Percentiles rank a stretch among this genome's conserved stretches.
Evolutionary conservation across 2,329 filamentous ascomycete genomes (phyloP).

Genomic region (Escovopsis sp.): DNA sequence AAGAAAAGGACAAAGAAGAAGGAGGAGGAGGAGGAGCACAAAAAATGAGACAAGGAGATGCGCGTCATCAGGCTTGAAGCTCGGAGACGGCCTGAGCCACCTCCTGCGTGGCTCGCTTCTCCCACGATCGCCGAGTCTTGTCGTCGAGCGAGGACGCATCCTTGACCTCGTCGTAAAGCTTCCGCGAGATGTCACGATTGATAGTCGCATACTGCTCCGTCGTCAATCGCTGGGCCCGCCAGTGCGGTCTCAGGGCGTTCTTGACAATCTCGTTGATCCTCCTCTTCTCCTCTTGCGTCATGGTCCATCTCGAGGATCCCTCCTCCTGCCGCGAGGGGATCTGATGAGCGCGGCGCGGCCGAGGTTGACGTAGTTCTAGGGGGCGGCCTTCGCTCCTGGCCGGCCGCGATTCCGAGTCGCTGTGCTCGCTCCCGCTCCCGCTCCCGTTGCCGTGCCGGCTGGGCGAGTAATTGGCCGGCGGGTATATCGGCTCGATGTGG

Average conservation of each 20-base stretch:
- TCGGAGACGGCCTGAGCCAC: conserved; percentile 59
- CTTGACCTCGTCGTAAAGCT: conserved; percentile 60
- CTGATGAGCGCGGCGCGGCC: conserved; percentile 31
- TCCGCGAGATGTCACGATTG: conserved; percentile 77
- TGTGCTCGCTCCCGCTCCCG: conserved; percentile 25
- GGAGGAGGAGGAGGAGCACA: no score
- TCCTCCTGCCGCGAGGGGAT: conserved; percentile 30
- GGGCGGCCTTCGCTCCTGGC: conserved; percentile 17
- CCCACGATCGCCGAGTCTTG: conserved; percentile 53
- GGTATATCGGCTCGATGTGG: conserved; percentile 58
- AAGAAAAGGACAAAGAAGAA: no score
- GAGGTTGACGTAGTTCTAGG: conserved; percentile 37
- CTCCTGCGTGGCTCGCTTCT: conserved; percentile 62
- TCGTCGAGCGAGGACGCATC: conserved; percentile 45
- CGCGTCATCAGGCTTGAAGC: conserved; percentile 29
- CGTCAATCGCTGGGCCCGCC: conserved; percentile 62
- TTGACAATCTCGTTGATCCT: conserved; percentile 84
- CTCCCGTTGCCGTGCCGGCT: conserved; percentile 22
- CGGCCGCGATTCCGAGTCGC: conserved; percentile 27
- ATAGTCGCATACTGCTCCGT: conserved; percentile 87
- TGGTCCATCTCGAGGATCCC: conserved; percentile 47
- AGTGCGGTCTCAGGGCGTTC: conserved; percentile 66
- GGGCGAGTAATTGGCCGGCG: conserved; percentile 60
- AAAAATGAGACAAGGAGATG: no score
- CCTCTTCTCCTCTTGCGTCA: conserved; percentile 74